These are phyloP conservation scores for Pyracantha coccinea DNA, from an alignment of 331 rosid species.

Conservation along the genomic window DNA sequence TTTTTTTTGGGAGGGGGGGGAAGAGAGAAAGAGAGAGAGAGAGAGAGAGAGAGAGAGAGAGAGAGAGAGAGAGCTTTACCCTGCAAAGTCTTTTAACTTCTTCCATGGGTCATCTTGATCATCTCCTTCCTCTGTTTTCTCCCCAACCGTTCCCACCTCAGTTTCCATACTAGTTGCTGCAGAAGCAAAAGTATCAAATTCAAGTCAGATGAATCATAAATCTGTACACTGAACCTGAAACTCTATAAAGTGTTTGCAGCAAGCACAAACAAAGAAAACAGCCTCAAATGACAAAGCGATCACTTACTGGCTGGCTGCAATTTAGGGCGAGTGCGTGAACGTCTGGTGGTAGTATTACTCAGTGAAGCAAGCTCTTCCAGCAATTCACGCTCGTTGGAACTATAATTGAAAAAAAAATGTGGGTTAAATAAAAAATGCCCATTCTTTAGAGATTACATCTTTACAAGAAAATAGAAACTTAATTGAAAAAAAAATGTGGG, in stretches of 20 bases:
- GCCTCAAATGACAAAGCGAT: constrained; percentile 8
- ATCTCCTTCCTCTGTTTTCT: constrained; percentile 40
- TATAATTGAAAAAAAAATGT: constrained; percentile 21
- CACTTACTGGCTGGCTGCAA: constrained; percentile 55
- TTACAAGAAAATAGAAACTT: not conserved
- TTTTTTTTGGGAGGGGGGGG: no score
- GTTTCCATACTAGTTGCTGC: constrained; percentile 47
- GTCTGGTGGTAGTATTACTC: constrained; percentile 29
- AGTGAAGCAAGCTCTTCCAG: constrained; percentile 78
- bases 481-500: not conserved
- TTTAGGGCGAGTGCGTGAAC: constrained; percentile 44
- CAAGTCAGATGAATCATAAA: not conserved
- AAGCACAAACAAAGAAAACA: not conserved
- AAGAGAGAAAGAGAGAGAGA: not conserved
- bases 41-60: not conserved
- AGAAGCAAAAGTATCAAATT: constrained; percentile 16
- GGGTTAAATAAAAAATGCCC: not conserved
- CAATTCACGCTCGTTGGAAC: constrained; percentile 72
- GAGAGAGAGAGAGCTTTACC: constrained; percentile 37
- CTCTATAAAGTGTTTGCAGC: no score
- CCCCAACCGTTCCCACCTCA: constrained; percentile 34
- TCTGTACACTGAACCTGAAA: not conserved
- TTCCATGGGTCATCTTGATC: constrained; percentile 59
- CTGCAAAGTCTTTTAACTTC: constrained; percentile 61
- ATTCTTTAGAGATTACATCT: not conserved